phyloP scores from a whole-genome alignment of 2,329 filamentous ascomycete species.

The Trichoderma guizhouense region DNA sequence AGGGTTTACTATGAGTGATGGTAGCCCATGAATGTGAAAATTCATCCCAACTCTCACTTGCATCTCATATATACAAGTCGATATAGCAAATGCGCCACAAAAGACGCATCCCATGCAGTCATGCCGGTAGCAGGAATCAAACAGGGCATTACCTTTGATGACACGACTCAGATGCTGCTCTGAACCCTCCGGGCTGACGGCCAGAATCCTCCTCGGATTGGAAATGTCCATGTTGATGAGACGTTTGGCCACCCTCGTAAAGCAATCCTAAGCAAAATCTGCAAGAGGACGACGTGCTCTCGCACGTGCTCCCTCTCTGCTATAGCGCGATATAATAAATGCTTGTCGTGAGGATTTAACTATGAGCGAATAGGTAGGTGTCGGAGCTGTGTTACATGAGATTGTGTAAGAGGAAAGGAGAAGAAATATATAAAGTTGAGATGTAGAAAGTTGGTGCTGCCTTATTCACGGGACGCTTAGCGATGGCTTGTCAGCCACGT shows the following conservation, averaged over 20 bases:
- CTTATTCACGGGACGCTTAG: not conserved
- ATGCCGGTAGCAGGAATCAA: not conserved
- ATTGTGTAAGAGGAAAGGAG: not conserved
- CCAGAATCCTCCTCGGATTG: slow-evolving; percentile 56
- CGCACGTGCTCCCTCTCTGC: not conserved
- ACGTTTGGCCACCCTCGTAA: not conserved
- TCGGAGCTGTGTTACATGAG: not conserved
- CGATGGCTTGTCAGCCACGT: slow-evolving; percentile 7
- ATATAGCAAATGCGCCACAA: not conserved
- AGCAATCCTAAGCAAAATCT: not conserved
- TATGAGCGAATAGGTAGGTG: not conserved
- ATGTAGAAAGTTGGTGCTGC: not conserved
- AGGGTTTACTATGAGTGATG: not conserved
- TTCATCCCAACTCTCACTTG: not conserved
- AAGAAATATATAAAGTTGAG: not conserved
- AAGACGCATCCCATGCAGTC: not conserved
- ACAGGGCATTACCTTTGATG: slow-evolving; percentile 48
- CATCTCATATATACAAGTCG: not conserved
- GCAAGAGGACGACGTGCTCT: not conserved
- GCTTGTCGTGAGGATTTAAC: not conserved
- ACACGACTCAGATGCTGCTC: slow-evolving; percentile 47
- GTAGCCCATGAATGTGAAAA: not conserved
- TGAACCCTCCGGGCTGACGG: slow-evolving; percentile 49
- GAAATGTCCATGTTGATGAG: slow-evolving; percentile 34
- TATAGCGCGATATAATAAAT: not conserved